These are phyloP conservation scores for Ophiocordyceps camponoti-floridani DNA, from an alignment of 2,329 filamentous ascomycete species.

Conservation along the genomic window DNA sequence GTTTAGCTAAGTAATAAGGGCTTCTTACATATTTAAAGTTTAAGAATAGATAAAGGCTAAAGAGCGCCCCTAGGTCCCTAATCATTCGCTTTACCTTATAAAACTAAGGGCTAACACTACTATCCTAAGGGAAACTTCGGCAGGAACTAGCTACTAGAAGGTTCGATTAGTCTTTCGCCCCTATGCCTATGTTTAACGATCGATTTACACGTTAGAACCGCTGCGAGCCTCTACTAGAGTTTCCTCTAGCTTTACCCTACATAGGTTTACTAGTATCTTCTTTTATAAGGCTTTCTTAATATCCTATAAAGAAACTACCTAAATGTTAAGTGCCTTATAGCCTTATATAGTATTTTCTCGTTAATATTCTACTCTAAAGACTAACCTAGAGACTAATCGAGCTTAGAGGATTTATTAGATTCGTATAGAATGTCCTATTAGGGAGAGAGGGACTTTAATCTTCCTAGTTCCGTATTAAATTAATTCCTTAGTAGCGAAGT, in stretches of 20 bases:
- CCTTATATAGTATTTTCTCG: too few species aligned
- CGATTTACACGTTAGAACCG: neutral
- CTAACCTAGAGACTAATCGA: too few species aligned
- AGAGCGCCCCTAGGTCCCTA: neutral
- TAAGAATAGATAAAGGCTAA: neutral
- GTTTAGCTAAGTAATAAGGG: neutral
- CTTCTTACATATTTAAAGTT: neutral
- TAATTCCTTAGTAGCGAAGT: too few species aligned
- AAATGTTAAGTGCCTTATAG: too few species aligned
- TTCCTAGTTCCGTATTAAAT: too few species aligned
- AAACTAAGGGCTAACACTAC: neutral
- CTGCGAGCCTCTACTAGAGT: neutral
- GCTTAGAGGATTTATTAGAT: too few species aligned
- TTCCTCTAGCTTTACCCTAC: neutral
- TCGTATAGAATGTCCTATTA: too few species aligned
- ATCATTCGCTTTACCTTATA: neutral
- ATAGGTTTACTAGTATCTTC: neutral
- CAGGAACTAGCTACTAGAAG: neutral
- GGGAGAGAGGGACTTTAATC: too few species aligned
- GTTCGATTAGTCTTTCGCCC: neutral
- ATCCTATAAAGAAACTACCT: too few species aligned
- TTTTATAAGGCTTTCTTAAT: too few species aligned
- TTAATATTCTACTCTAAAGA: too few species aligned
- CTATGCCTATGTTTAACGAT: neutral
- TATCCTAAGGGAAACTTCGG: neutral